phyloP scores from a whole-genome alignment of 495 filamentous ascomycete genomes.

The Pseudomonodictys pantanalensis region DNA sequence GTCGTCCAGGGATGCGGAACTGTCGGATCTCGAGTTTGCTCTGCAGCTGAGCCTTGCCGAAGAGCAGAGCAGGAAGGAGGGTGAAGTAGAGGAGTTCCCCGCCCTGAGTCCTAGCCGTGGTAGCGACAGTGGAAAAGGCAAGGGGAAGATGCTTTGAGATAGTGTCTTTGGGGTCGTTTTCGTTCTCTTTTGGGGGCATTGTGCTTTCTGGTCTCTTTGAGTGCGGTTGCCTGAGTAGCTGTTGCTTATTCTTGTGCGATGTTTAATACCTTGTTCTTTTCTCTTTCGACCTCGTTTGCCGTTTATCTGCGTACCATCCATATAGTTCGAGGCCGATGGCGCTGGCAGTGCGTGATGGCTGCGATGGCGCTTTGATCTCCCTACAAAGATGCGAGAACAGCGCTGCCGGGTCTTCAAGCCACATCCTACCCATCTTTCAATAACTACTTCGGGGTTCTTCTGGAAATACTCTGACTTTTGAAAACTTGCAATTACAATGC shows the following conservation, averaged over 20 bases:
- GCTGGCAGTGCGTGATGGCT: constrained; percentile 74
- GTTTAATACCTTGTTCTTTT: background rate
- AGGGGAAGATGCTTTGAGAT: constrained; percentile 30
- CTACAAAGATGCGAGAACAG: constrained; percentile 38
- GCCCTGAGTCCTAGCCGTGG: constrained; percentile 45
- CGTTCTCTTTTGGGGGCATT: constrained; percentile 86
- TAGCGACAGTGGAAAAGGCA: constrained; percentile 50
- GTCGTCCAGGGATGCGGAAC: constrained; percentile 45
- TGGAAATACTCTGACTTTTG: too few species aligned
- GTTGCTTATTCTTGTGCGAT: too few species aligned
- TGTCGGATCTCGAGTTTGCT: constrained; percentile 80
- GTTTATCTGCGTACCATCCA: background rate
- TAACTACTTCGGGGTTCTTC: too few species aligned
- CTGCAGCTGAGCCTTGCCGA: constrained; percentile 82
- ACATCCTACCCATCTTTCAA: too few species aligned
- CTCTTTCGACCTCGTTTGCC: background rate
- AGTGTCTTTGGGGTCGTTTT: constrained; percentile 77
- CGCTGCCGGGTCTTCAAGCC: constrained; percentile 38
- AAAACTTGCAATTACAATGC: too few species aligned
- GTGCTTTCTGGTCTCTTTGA: background rate
- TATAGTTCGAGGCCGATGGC: constrained; percentile 47
- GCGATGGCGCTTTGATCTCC: constrained; percentile 70
- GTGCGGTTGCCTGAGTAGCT: background rate
- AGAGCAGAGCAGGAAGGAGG: constrained; percentile 55
- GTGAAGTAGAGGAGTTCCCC: constrained; percentile 54